Conservation (phyloP, 2,329 filamentous ascomycete genomes). For the Neofusicoccum kwambonambiense region DNA sequence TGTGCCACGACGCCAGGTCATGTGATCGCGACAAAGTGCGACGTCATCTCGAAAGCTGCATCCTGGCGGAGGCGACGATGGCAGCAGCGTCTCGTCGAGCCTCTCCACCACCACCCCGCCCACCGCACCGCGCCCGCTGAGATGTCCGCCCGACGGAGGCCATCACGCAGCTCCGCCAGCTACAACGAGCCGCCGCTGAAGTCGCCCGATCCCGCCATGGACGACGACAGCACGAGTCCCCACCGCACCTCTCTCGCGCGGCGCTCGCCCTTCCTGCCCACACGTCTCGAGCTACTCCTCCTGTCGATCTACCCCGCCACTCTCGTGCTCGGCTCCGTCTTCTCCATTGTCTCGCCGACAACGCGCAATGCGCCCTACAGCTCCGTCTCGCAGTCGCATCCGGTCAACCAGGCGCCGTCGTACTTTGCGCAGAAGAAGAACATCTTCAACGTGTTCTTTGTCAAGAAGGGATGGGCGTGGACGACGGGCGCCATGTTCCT, state of each 20-base stretch:
- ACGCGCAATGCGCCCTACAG: constrained; percentile 63
- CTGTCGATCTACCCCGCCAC: constrained; percentile 73
- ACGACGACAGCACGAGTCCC: constrained; percentile 11
- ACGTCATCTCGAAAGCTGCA: constrained; percentile 1
- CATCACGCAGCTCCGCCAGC: constrained; percentile 11
- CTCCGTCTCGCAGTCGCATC: constrained; percentile 61
- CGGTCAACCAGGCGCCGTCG: constrained; percentile 59
- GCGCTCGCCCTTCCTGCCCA: constrained; percentile 64
- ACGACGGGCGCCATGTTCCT: constrained; percentile 70
- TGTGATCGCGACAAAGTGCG: neutral
- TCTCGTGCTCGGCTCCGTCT: constrained; percentile 78
- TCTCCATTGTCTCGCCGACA: constrained; percentile 73
- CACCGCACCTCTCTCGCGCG: constrained; percentile 26
- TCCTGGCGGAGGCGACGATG: neutral
- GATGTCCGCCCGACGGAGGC: constrained; percentile 12
- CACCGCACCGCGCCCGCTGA: neutral
- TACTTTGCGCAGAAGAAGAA: constrained; percentile 97
- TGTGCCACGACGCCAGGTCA: neutral
- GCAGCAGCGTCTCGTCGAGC: neutral
- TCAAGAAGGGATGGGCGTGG: constrained; percentile 96
- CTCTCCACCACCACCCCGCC: neutral
- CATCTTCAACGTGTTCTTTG: constrained; percentile 87
- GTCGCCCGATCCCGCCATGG: neutral
- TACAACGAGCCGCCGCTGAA: constrained; percentile 6
- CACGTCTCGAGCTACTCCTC: constrained; percentile 63